These are phyloP conservation scores for Diospyros kaki DNA, from an alignment of 148 eudicot species.

Conservation along the genomic window DNA sequence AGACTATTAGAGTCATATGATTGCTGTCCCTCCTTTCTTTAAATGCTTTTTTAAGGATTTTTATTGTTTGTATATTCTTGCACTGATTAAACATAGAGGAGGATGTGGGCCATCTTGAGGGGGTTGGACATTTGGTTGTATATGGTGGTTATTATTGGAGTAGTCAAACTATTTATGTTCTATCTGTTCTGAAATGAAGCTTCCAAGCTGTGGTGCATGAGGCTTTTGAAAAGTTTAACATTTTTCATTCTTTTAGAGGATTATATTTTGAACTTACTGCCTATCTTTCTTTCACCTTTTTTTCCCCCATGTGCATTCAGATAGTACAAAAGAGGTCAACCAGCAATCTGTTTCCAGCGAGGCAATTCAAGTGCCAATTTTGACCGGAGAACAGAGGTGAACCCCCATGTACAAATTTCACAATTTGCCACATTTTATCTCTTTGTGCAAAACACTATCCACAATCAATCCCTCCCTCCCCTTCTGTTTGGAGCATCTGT, in stretches of 20 bases:
- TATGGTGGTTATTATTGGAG: not conserved
- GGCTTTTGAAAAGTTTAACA: not conserved
- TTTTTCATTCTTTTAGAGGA: not conserved
- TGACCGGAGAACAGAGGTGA: conserved; percentile 35
- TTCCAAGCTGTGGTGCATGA: not conserved
- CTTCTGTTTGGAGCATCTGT: not conserved
- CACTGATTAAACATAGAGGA: not conserved
- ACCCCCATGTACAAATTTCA: not conserved
- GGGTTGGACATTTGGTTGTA: not conserved
- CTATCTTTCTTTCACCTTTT: not conserved
- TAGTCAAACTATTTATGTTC: too few relatives aligned
- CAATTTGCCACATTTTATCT: not conserved
- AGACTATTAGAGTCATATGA: not conserved
- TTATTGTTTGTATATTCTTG: not conserved
- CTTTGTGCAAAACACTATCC: not conserved
- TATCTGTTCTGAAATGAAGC: not conserved
- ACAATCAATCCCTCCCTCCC: not conserved
- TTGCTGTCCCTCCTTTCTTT: not conserved
- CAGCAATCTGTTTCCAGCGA: conserved; percentile 35
- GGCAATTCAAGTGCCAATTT: conserved; percentile 20
- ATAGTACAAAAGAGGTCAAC: conserved; percentile 49
- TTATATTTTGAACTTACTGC: not conserved
- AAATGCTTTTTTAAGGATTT: not conserved
- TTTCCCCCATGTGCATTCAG: conserved; percentile 27
- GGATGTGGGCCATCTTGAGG: not conserved